phyloP scores from a whole-genome alignment of 129 eudicot genomes.

The Mikania micrantha region DNA sequence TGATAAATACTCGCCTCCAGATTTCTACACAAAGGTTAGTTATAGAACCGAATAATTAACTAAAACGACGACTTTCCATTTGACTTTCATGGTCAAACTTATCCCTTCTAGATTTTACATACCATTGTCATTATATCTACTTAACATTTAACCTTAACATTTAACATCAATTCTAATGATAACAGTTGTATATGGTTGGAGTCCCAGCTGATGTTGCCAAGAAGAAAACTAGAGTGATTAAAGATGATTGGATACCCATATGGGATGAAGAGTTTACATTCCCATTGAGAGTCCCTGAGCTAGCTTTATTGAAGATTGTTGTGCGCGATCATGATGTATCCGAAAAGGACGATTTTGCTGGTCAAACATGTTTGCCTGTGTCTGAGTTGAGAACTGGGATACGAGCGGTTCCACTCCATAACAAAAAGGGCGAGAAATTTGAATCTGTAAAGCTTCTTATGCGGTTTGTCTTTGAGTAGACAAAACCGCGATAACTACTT shows the following conservation, averaged over 20 bases:
- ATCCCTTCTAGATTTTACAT: background rate
- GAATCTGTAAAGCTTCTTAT: conserved; percentile 64
- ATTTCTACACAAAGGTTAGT: conserved; percentile 89
- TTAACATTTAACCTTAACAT: background rate
- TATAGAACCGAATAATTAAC: too few relatives aligned
- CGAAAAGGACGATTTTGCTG: conserved; percentile 89
- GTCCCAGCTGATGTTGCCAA: conserved; percentile 61
- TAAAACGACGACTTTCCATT: too few relatives aligned
- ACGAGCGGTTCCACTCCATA: conserved; percentile 60
- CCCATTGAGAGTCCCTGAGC: conserved; percentile 66
- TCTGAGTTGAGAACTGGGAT: conserved; percentile 72
- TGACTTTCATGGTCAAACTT: too few relatives aligned
- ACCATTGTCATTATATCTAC: too few relatives aligned
- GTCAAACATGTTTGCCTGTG: conserved; percentile 79
- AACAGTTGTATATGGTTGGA: conserved; percentile 59
- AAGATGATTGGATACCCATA: conserved; percentile 66
- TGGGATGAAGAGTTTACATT: conserved; percentile 83
- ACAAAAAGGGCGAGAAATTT: conserved; percentile 61
- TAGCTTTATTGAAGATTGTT: conserved; percentile 72
- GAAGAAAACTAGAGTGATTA: conserved; percentile 54
- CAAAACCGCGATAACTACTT: background rate
- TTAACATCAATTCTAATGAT: too few relatives aligned
- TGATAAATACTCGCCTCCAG: conserved; percentile 83
- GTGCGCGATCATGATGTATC: conserved; percentile 63
- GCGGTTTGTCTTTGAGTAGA: conserved; percentile 52